A percentile compares a stretch with the other conserved stretches of the same genome.
Evolutionary conservation across 352 stramenopile species (phyloP).

Genomic region (Phytophthora capsici): DNA sequence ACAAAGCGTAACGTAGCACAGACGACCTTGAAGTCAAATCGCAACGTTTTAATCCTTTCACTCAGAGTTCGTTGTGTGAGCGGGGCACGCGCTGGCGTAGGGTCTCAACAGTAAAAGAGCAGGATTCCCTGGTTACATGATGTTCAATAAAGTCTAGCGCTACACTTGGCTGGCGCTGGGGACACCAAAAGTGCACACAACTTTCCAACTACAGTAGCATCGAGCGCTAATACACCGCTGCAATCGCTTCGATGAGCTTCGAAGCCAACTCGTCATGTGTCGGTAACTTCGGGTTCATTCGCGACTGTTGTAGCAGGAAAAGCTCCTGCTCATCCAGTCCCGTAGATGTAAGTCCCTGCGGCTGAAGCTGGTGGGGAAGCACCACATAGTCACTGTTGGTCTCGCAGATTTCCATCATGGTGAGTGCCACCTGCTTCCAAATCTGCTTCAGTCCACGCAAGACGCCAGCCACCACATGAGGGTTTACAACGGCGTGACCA

Average conservation of each 20-base stretch:
- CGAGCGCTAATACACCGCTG: constrained; percentile 42
- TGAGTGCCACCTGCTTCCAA: constrained; percentile 58
- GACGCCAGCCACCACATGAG: constrained; percentile 49
- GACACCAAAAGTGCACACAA: no score
- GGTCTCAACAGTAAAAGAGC: neutral
- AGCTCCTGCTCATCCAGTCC: constrained; percentile 30
- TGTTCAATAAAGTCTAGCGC: neutral
- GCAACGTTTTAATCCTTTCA: no score
- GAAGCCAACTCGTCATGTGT: constrained; percentile 70
- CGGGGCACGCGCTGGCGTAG: no score
- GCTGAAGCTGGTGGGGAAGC: constrained; percentile 21
- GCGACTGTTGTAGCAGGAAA: constrained; percentile 42
- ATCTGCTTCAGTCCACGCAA: constrained; percentile 57
- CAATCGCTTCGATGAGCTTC: constrained; percentile 56
- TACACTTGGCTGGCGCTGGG: no score
- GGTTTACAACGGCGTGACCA: constrained; percentile 41
- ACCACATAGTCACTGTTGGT: constrained; percentile 26
- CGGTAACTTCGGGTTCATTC: constrained; percentile 51
- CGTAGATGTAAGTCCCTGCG: constrained; percentile 5
- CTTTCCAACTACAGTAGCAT: neutral
- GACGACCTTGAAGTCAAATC: no score
- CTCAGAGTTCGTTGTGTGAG: no score
- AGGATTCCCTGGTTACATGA: constrained; percentile 2
- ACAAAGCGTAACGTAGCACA: no score
- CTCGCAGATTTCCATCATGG: constrained; percentile 50